Evolutionary conservation across 495 filamentous ascomycete genomes (phyloP), one percentile per base, ranked within the genome.

Genomic region (Trypethelium eluteriae): DNA sequence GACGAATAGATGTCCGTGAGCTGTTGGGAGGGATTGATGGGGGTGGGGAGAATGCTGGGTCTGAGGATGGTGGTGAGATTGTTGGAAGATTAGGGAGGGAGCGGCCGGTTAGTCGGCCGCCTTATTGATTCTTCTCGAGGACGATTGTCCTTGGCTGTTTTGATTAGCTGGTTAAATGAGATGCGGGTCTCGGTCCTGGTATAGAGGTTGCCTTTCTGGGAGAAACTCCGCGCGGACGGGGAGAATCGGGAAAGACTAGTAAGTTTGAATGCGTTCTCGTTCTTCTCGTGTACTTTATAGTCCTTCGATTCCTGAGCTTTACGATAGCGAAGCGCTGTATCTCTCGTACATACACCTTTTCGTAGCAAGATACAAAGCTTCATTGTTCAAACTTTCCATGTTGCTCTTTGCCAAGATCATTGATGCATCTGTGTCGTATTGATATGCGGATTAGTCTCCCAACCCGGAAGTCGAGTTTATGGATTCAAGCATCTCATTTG

Each of bases 1-100:
- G 62, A 14, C 7, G 39, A 34, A 49, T 35, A 38, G 32, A 64
- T 64, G 41, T 64, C 0, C 10, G 25, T 7, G 62, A 64, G 62
- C 50, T 64, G 38, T 32, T 64, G 62, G 44, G 16, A 14, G 62
- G 62, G 38, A 41, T 64, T 41, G 62, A 47, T 44, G 62, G 41
- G 36, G 62, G 41, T 10, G 38, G 32, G 38, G 2, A 38, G 36
- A 41, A 62, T 4, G 59, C 4, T 32, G 32, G 59, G 34, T 38
- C 36, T 6, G 59, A 62, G 32, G 59, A 36, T 53, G 49, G n/a
- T 16, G 49, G 49, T 18, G 5, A 14, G n/a, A n/a, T 9, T 5
- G n/a, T 11, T 5, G 49, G 49, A 2, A 2, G 12, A 2, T 3
- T 38, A 2, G 35, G 59, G 36, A 38, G 11, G 59, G 38, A 38